These are phyloP conservation scores for Usnea hakonensis DNA, from an alignment of 495 filamentous ascomycete genomes.

Conservation along the genomic window DNA sequence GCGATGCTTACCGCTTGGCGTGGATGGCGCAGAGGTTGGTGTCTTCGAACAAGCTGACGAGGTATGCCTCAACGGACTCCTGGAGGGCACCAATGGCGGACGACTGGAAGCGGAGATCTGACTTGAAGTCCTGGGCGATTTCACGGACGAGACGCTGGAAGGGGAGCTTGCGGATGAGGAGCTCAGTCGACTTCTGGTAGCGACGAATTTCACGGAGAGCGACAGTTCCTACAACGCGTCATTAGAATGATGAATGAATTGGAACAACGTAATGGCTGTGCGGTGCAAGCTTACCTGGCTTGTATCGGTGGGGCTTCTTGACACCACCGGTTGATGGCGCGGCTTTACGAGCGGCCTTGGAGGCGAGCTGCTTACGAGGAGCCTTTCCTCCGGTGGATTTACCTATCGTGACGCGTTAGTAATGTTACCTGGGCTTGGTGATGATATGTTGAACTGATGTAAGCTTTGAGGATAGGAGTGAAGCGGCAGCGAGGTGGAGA, in stretches of 20 bases:
- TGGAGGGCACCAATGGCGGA: conserved; percentile 99
- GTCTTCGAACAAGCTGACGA: conserved; percentile 99
- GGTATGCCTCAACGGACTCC: conserved; percentile 99
- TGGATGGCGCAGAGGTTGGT: conserved; percentile 99
- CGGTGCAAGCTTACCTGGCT: conserved; percentile 68
- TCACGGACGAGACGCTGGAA: conserved; percentile 99
- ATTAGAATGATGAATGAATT: conserved; percentile 29
- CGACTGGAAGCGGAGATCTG: conserved; percentile 98
- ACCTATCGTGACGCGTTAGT: conserved; percentile 45
- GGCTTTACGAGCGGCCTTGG: conserved; percentile 74
- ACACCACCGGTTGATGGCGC: conserved; percentile 77
- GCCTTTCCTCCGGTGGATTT: conserved; percentile 99
- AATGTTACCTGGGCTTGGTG: conserved; percentile 18
- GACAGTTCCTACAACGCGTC: conserved; percentile 65
- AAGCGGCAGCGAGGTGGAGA: conserved; percentile 26
- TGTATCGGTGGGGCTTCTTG: conserved; percentile 99
- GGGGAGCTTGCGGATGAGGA: conserved; percentile 99
- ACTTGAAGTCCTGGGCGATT: conserved; percentile 99
- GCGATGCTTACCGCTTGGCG: conserved; percentile 80
- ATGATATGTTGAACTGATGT: conserved; percentile 24
- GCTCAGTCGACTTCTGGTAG: conserved; percentile 99
- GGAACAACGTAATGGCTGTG: conserved; percentile 3
- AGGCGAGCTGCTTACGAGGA: conserved; percentile 93
- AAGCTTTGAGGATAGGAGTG: conserved; percentile 19
- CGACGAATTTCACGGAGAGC: conserved; percentile 99